Conservation (phyloP, 225 moss, liverwort and hornwort genomes). For the Neckera pumila region DNA sequence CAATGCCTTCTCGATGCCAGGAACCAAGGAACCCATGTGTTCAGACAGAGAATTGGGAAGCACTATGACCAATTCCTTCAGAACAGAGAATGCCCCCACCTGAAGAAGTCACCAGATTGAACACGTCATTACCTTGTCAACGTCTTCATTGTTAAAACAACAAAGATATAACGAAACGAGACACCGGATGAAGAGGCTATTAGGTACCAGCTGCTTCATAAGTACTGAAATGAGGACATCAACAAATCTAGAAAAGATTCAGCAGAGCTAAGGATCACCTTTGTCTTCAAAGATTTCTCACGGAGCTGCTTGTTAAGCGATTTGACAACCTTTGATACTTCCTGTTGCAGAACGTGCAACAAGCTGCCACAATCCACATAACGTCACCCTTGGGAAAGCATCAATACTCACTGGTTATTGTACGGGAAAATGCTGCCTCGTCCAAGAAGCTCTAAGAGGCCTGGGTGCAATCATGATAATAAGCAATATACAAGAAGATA, state of each 20-base stretch:
- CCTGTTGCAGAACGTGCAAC: conserved; percentile 80
- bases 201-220: background rate
- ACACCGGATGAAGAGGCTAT: background rate
- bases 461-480: background rate
- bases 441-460: background rate
- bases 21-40: conserved; percentile 88
- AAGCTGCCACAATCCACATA: conserved; percentile 45
- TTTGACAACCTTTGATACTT: conserved; percentile 95
- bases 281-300: conserved; percentile 95
- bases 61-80: conserved; percentile 98
- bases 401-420: background rate
- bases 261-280: conserved; percentile 35
- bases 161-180: background rate
- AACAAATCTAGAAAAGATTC: background rate
- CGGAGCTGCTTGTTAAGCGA: conserved; percentile 94
- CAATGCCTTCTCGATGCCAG: conserved; percentile 94
- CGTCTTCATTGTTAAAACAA: background rate
- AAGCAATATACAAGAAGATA: background rate
- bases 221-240: background rate
- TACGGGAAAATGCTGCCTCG: background rate
- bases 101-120: conserved; percentile 16
- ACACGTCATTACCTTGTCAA: background rate
- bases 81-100: conserved; percentile 98
- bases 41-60: conserved; percentile 90
- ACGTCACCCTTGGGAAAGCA: background rate